Conservation (phyloP, 1,284 basidiomycete species). For the Sanghuangporus baumii region DNA sequence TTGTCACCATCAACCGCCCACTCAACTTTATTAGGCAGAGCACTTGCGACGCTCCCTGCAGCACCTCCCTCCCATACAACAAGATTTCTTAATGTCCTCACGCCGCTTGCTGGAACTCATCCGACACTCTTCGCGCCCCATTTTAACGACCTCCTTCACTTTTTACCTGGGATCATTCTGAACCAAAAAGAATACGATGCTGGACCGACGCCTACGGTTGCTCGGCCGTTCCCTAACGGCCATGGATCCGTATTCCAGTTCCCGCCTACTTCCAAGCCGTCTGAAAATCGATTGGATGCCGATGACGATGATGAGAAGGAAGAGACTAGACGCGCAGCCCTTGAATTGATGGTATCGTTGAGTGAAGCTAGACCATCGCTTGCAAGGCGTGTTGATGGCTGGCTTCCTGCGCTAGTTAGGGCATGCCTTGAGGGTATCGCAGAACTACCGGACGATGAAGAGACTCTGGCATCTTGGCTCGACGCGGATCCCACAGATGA, state of each 20-base stretch:
- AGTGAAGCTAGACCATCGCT: slow-evolving; percentile 62
- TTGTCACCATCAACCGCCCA: slow-evolving; percentile 46
- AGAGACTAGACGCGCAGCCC: slow-evolving; percentile 52
- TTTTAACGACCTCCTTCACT: slow-evolving; percentile 53
- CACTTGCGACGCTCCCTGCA: slow-evolving; percentile 49
- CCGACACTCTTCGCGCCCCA: slow-evolving; percentile 66
- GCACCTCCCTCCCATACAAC: slow-evolving; percentile 42
- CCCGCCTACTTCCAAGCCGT: slow-evolving; percentile 36
- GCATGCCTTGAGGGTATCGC: slow-evolving; percentile 79
- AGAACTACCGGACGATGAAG: slow-evolving; percentile 56
- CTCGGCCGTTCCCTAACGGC: slow-evolving; percentile 52
- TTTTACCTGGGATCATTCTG: slow-evolving; percentile 60
- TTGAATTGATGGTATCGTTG: slow-evolving; percentile 75
- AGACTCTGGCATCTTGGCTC: slow-evolving; percentile 58
- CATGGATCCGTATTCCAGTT: slow-evolving; percentile 41
- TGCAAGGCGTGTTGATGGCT: slow-evolving; percentile 60
- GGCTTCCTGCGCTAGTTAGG: slow-evolving; percentile 61
- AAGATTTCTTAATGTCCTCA: slow-evolving; percentile 59
- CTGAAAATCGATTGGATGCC: slow-evolving; percentile 27
- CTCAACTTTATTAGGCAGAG: slow-evolving; percentile 59
- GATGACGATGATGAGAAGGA: slow-evolving; percentile 32
- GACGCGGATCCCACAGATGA: slow-evolving; percentile 68
- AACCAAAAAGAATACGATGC: slow-evolving; percentile 48
- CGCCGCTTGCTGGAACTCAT: slow-evolving; percentile 62
- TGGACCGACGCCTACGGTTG: slow-evolving; percentile 70